Evolutionary conservation across 2,329 filamentous ascomycete species (phyloP).

Genomic region (Grosmannia huntii): DNA sequence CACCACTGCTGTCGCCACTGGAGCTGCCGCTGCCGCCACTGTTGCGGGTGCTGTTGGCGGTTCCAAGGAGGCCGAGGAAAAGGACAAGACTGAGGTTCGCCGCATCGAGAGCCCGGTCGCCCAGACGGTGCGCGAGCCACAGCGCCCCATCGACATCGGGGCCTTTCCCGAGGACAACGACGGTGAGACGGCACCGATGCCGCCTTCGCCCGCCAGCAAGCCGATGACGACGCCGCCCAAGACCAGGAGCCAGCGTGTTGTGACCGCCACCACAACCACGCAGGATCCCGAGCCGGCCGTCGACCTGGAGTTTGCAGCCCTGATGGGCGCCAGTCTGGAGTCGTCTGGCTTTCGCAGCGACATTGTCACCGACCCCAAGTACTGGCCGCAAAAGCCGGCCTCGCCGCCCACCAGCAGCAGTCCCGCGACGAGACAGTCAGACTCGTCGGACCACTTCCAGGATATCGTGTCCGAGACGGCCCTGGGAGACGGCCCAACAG

Average conservation of each 20-base stretch:
- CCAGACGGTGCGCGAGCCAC: not conserved
- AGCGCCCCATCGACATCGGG: not conserved
- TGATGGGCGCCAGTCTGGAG: conserved; percentile 53
- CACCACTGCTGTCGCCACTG: conserved; percentile 22
- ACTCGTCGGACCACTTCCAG: conserved; percentile 29
- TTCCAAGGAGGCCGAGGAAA: not conserved
- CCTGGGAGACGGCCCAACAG: conserved; percentile 7
- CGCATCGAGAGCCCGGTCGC: conserved; percentile 2
- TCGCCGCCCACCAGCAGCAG: conserved; percentile 32
- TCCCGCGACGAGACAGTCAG: not conserved
- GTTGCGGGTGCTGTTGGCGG: not conserved
- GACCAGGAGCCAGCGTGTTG: not conserved
- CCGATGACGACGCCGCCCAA: not conserved
- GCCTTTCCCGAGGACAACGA: conserved; percentile 1
- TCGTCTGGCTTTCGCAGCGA: conserved; percentile 60
- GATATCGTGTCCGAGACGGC: conserved; percentile 12
- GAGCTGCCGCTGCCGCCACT: conserved; percentile 17
- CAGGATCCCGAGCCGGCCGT: conserved; percentile 14
- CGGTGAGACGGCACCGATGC: conserved; percentile 2
- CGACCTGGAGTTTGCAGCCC: conserved; percentile 58
- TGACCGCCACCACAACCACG: not conserved
- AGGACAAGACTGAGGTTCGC: not conserved
- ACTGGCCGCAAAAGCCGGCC: conserved; percentile 45
- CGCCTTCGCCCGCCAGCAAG: not conserved
- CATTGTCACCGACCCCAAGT: conserved; percentile 52